Conservation (phyloP, 805 yeast genomes). For the Kregervanrija pseudodelftensis region DNA sequence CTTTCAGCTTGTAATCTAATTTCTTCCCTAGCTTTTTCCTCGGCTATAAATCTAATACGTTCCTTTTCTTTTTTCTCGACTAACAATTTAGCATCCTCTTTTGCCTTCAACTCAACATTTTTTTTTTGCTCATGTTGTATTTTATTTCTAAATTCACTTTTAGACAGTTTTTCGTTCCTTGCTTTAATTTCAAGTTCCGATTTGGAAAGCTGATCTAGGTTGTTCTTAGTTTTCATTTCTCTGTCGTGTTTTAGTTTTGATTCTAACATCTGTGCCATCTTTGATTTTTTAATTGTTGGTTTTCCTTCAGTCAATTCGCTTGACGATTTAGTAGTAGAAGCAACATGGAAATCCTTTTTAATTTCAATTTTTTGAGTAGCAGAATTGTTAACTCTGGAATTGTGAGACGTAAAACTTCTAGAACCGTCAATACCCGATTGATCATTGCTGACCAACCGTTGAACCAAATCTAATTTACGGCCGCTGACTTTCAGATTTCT, state of each 20-base stretch:
- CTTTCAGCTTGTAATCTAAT: neutral
- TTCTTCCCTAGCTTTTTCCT: neutral
- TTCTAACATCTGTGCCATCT: neutral
- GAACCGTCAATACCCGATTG: constrained; percentile 5
- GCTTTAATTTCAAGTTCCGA: neutral
- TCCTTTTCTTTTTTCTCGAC: constrained; percentile 2
- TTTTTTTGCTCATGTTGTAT: constrained; percentile 3
- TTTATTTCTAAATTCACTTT: neutral
- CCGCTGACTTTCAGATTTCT: constrained; percentile 61
- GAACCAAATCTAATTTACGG: constrained; percentile 48
- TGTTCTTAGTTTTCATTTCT: constrained; percentile 1
- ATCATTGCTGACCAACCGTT: constrained; percentile 20
- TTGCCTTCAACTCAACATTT: neutral
- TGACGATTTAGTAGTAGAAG: neutral
- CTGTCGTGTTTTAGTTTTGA: neutral
- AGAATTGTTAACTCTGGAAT: no score
- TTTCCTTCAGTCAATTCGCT: neutral
- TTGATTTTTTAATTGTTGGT: neutral
- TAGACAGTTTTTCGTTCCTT: constrained; percentile 1
- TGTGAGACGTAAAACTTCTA: constrained; percentile 2
- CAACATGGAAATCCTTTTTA: no score
- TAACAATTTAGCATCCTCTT: constrained; percentile 1
- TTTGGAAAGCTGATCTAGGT: neutral
- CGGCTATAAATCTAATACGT: neutral
- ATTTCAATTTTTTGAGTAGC: no score